Evolutionary conservation across 2,329 filamentous ascomycete genomes (phyloP).

Genomic region (Xylaria sp.): DNA sequence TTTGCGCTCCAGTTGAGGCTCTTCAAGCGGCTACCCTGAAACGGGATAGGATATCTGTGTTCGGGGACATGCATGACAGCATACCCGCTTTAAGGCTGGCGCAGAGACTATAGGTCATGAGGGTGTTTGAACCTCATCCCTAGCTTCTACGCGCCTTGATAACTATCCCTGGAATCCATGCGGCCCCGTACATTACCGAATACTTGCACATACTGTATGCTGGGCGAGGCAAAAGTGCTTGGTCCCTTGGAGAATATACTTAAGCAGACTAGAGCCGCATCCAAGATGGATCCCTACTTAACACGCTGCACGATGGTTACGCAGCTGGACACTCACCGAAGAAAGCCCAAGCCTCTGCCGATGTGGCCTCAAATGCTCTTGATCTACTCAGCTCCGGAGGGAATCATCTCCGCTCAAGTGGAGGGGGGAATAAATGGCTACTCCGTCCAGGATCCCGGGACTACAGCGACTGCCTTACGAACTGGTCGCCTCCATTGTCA

Average conservation of each 20-base stretch:
- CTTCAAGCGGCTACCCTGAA: too few species aligned
- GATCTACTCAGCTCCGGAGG: slow-evolving; percentile 26
- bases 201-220: background rate
- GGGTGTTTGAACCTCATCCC: background rate
- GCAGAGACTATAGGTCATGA: background rate
- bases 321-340: background rate
- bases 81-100: background rate
- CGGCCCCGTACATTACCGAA: background rate
- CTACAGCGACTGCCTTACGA: slow-evolving; percentile 67
- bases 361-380: slow-evolving; percentile 23
- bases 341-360: background rate
- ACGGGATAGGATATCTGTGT: too few species aligned
- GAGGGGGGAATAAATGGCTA: slow-evolving; percentile 32
- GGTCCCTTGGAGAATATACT: background rate
- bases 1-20: too few species aligned
- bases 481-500: slow-evolving; percentile 69
- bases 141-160: background rate
- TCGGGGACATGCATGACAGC: too few species aligned
- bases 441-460: slow-evolving; percentile 34
- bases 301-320: background rate
- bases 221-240: background rate
- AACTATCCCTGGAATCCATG: background rate
- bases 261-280: slow-evolving; percentile 13
- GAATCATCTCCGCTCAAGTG: slow-evolving; percentile 24
- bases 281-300: background rate